phyloP scores from a whole-genome alignment of 2,329 filamentous ascomycete genomes.

The Phialophora expanda region DNA sequence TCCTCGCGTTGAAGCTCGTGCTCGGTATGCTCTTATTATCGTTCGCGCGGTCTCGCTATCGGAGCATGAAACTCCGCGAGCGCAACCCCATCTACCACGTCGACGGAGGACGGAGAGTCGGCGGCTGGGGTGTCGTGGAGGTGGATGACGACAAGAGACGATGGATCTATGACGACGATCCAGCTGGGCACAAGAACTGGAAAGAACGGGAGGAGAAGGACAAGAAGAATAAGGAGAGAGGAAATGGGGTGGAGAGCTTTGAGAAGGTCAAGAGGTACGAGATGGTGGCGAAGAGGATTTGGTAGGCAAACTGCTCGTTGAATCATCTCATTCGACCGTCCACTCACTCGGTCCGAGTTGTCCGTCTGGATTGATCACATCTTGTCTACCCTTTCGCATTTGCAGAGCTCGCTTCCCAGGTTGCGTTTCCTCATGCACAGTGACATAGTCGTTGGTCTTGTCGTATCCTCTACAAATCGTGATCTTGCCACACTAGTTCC shows the following conservation, averaged over 20 bases:
- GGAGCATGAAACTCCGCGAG: constrained; percentile 76
- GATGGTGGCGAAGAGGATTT: constrained; percentile 96
- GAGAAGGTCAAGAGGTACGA: constrained; percentile 79
- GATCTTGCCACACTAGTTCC: background rate
- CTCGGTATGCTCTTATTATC: constrained; percentile 85
- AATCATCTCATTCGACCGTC: background rate
- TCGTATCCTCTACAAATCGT: background rate
- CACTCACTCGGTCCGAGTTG: background rate
- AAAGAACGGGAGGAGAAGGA: constrained; percentile 68
- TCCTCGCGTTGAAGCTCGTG: constrained; percentile 82
- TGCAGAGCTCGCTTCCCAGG: background rate
- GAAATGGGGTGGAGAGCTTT: constrained; percentile 61
- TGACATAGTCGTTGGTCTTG: background rate
- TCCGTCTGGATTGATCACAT: background rate
- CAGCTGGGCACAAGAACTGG: constrained; percentile 68
- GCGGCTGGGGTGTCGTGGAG: constrained; percentile 84
- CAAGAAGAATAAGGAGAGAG: constrained; percentile 64
- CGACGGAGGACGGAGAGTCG: constrained; percentile 74
- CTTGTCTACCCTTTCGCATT: background rate
- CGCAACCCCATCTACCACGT: constrained; percentile 67
- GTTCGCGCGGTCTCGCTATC: constrained; percentile 79
- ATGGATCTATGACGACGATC: constrained; percentile 86
- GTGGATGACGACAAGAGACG: constrained; percentile 83
- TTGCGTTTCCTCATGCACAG: background rate
- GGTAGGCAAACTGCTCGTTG: constrained; percentile 60